phyloP scores from a whole-genome alignment of 345 rosid genomes.

The Brassica juncea region DNA sequence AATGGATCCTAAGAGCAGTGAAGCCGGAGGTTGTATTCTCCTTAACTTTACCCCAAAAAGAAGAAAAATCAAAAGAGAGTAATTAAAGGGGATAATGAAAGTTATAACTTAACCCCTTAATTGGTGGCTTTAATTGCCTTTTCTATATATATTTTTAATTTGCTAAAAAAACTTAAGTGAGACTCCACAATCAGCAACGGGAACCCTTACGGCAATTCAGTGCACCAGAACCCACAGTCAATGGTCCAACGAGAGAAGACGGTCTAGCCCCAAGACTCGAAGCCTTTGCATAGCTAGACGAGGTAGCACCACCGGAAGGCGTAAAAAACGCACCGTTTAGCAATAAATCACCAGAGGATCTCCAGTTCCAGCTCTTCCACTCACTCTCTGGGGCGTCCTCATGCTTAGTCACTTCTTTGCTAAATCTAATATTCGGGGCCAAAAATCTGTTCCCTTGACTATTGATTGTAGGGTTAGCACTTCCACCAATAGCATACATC shows the following conservation, averaged over 20 bases:
- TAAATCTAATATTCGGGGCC: slow-evolving; percentile 62
- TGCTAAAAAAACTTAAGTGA: not conserved
- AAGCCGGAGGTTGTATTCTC: slow-evolving; percentile 42
- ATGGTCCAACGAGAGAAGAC: slow-evolving; percentile 50
- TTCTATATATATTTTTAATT: slow-evolving; percentile 21
- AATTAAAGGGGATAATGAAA: slow-evolving; percentile 10
- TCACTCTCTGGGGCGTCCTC: slow-evolving; percentile 52
- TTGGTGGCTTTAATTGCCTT: slow-evolving; percentile 35
- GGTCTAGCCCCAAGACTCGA: slow-evolving; percentile 60
- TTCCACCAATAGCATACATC: slow-evolving; percentile 89
- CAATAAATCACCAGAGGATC: slow-evolving; percentile 58
- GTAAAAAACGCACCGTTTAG: slow-evolving; percentile 67
- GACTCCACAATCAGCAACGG: slow-evolving; percentile 42
- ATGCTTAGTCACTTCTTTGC: slow-evolving; percentile 69
- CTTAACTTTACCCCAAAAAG: slow-evolving; percentile 16
- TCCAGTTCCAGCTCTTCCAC: slow-evolving; percentile 69
- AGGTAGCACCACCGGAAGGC: slow-evolving; percentile 50
- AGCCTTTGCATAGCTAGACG: slow-evolving; percentile 60
- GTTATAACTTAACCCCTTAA: slow-evolving; percentile 21
- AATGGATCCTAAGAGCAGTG: slow-evolving; percentile 15
- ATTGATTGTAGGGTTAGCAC: slow-evolving; percentile 78
- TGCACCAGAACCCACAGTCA: slow-evolving; percentile 55
- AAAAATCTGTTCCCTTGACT: slow-evolving; percentile 82
- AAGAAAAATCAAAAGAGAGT: not conserved
- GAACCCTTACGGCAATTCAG: slow-evolving; percentile 55